These are phyloP conservation scores for Gracilaria gracilis DNA, from an alignment of 23 red algal genomes.

Conservation along the genomic window DNA sequence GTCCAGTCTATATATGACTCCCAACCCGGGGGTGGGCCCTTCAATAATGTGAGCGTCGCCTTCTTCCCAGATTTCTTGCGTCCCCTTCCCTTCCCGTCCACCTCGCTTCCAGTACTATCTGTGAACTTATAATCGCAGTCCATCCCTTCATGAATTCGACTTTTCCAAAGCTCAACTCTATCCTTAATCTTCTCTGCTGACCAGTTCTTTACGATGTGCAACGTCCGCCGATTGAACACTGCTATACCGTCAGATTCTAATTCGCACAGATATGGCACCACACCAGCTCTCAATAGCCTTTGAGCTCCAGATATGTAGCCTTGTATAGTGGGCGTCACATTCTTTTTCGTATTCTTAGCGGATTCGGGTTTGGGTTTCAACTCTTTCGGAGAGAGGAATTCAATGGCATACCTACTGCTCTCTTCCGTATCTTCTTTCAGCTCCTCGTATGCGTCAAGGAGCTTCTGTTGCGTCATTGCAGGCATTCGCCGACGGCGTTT, in stretches of 20 bases:
- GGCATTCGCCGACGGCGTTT: background rate
- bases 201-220: background rate
- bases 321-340: too few species aligned
- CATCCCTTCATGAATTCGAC: background rate
- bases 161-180: background rate
- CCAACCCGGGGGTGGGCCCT: background rate
- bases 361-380: too few species aligned
- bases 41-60: background rate
- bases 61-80: background rate
- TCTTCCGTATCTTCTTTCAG: background rate
- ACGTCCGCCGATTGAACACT: background rate
- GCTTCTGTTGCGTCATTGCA: background rate
- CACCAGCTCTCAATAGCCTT: background rate
- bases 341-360: background rate
- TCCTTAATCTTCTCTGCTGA: background rate
- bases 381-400: background rate
- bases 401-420: background rate
- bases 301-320: slow-evolving; percentile 5
- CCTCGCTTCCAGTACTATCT: background rate
- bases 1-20: background rate
- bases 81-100: background rate
- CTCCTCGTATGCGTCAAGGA: background rate
- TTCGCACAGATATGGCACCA: background rate
- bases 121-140: background rate
- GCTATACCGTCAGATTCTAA: background rate